Evolutionary conservation across 2,329 filamentous ascomycete species (phyloP).

Genomic region (Epichloe sibirici): DNA sequence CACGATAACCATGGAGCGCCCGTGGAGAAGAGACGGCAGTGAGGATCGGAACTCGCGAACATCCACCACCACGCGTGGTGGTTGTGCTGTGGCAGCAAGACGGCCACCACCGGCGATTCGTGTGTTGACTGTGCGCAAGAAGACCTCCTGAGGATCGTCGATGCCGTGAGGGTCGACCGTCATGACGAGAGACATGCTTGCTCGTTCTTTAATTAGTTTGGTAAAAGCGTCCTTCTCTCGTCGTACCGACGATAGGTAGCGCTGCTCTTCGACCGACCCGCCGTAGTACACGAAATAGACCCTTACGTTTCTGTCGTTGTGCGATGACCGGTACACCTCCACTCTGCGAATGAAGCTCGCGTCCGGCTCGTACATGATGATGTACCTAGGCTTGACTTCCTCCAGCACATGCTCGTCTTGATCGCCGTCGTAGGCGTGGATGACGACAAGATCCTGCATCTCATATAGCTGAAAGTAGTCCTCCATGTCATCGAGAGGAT

Average conservation of each 20-base stretch:
- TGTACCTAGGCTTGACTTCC: slow-evolving; percentile 83
- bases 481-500: slow-evolving; percentile 83
- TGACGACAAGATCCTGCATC: slow-evolving; percentile 74
- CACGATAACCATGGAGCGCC: slow-evolving; percentile 74
- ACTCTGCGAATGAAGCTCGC: slow-evolving; percentile 87
- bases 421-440: slow-evolving; percentile 91
- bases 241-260: slow-evolving; percentile 79
- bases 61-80: slow-evolving; percentile 85
- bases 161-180: slow-evolving; percentile 56
- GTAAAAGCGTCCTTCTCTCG: slow-evolving; percentile 95
- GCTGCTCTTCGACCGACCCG: slow-evolving; percentile 88
- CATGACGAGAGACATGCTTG: slow-evolving; percentile 82
- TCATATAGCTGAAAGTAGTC: slow-evolving; percentile 86
- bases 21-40: slow-evolving; percentile 81
- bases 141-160: slow-evolving; percentile 79
- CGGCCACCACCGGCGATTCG: slow-evolving; percentile 88
- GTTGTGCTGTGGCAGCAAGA: slow-evolving; percentile 69
- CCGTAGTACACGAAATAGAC: slow-evolving; percentile 98
- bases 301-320: slow-evolving; percentile 75
- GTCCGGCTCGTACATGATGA: slow-evolving; percentile 98
- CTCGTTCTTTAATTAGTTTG: slow-evolving; percentile 85
- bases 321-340: slow-evolving; percentile 91
- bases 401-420: slow-evolving; percentile 95
- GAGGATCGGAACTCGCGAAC: slow-evolving; percentile 93
- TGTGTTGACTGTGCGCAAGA: slow-evolving; percentile 91